A percentile compares a stretch with the other conserved stretches of the same genome.
phyloP scores from a whole-genome alignment of 257 asterid genomes.

The Solanum virginianum region DNA sequence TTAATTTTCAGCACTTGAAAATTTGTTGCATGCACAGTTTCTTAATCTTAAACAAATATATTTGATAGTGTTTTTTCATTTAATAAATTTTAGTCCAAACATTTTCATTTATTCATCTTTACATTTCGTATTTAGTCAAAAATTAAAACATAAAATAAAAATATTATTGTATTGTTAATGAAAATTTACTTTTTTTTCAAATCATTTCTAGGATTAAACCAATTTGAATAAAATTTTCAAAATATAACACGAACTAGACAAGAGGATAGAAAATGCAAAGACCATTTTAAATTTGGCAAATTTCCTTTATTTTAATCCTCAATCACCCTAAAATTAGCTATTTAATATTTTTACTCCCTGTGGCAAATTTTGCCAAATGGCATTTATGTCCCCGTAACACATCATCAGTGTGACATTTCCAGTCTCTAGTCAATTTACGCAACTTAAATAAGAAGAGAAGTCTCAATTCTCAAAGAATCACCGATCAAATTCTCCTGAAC shows the following conservation, averaged over 20 bases:
- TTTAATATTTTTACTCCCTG: too few species aligned
- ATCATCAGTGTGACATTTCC: background rate
- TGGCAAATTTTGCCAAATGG: too few species aligned
- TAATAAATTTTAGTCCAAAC: background rate
- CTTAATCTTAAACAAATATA: background rate
- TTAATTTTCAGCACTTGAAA: background rate
- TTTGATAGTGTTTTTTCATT: background rate
- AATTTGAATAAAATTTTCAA: background rate
- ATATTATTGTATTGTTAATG: too few species aligned
- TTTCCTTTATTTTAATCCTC: too few species aligned
- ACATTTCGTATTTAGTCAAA: background rate
- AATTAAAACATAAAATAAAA: background rate
- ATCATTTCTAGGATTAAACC: background rate
- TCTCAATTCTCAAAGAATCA: constrained; percentile 7
- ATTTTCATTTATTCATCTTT: background rate
- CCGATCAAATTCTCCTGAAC: constrained; percentile 23
- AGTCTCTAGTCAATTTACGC: background rate
- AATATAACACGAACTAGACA: background rate
- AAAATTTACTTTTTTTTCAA: background rate
- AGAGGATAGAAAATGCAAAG: background rate
- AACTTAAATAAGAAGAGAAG: background rate
- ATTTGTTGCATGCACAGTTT: background rate
- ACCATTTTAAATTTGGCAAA: background rate
- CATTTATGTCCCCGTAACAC: background rate
- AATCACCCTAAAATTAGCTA: too few species aligned